Percentiles rank a stretch among this genome's conserved stretches.
These are phyloP conservation scores for Trebouxia sp. DNA, from an alignment of 139 green algal genomes.

Conservation along the genomic window DNA sequence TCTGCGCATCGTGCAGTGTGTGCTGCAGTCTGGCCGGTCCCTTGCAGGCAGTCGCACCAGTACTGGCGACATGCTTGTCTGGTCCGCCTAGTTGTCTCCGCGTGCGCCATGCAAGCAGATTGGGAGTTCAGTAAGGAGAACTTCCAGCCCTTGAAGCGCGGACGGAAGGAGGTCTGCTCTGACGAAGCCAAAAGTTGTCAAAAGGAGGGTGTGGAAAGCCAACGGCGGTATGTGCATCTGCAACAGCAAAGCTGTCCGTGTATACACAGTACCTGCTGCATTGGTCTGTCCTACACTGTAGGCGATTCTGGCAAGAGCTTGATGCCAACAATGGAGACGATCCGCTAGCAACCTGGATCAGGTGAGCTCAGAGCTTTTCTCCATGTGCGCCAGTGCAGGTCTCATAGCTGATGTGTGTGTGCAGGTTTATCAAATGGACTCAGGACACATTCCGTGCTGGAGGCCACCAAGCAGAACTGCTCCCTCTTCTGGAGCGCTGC, in stretches of 20 bases:
- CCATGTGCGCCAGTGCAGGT: neutral
- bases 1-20: too few species aligned
- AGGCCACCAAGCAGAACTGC: slow-evolving; percentile 75
- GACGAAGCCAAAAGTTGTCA: neutral
- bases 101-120: slow-evolving; percentile 31
- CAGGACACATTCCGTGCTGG: slow-evolving; percentile 67
- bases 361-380: slow-evolving; percentile 42
- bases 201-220: neutral
- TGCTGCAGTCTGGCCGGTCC: too few species aligned
- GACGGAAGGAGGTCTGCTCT: slow-evolving; percentile 52
- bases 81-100: too few species aligned
- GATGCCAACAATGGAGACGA: slow-evolving; percentile 73
- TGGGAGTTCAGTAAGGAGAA: slow-evolving; percentile 92
- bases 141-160: slow-evolving; percentile 72
- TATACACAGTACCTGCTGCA: slow-evolving; percentile 26
- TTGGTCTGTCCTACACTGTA: slow-evolving; percentile 33
- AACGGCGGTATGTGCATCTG: slow-evolving; percentile 7
- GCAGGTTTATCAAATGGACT: slow-evolving; percentile 90
- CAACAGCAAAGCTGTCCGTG: neutral
- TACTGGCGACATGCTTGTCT: too few species aligned
- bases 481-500: slow-evolving; percentile 84
- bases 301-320: slow-evolving; percentile 64
- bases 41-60: too few species aligned
- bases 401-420: too few species aligned
- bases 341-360: slow-evolving; percentile 77